Base-by-base conservation (phyloP, 179 eudicot species). In the Heliamphora pulchella region DNA sequence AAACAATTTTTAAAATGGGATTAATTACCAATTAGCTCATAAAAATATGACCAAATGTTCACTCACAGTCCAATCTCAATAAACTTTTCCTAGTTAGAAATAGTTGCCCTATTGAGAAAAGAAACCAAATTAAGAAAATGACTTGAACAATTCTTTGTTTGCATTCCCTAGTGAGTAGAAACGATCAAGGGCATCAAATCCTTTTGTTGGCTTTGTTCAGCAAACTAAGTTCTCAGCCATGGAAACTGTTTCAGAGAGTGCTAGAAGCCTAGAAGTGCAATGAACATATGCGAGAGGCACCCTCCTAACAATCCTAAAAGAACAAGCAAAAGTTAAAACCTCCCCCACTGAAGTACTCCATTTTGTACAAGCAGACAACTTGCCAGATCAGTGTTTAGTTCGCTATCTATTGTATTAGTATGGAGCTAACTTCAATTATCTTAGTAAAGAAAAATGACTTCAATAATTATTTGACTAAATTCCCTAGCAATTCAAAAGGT, bases 291-390 rank as follows among this genome's bases (percentile, higher is more conserved):
- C 8, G 8, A 14, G n/a, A 14, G 8, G 48, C 14, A 67, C 22
- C 71, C 71, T 20, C n/a, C 57, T 48, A 71, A 50, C 57, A 72
- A 20, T 20, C 61, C 46, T 72, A 51, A 17, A 61, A 72, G 61
- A 11, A 72, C 61, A 5, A 44, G 76, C 8, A 51, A 53, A 11
- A 31, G 3, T 53, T 50, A 72, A 51, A 18, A 20, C 44, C 17
- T 9, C n/a, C 61, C 75, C 43, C 8, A 9, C 22, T 71, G 75
- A 71, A 48, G 75, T 71, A 48, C 43, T 48, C 47, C 39, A 71
- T 50, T 18, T 48, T 71, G 43, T n/a, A 50, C 58, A 51, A 2
- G 59, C 18, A 71, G 13, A 50, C 41, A 71, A 71, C 41, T 71
- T 50, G 31, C 57, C 5, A 48, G 43, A 48, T 71, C 8, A 8